Conservation (phyloP, 345 rosid species). For the Eucalyptus melliodora region DNA sequence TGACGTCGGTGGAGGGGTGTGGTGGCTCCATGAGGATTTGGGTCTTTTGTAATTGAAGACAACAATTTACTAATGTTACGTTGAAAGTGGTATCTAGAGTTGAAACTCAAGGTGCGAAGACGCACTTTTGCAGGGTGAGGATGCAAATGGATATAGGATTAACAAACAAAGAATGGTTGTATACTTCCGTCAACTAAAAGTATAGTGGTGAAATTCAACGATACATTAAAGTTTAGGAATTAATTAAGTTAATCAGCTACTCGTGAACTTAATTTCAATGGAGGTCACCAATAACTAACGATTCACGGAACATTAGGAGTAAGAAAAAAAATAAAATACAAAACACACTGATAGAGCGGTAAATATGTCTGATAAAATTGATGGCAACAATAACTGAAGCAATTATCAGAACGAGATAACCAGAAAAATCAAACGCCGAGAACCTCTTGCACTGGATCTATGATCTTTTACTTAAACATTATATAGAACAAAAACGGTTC, state of each 20-base stretch:
- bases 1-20: no score
- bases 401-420: no score
- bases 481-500: neutral
- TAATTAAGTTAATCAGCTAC: neutral
- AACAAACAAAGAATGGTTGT: no score
- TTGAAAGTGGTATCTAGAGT: no score
- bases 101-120: neutral
- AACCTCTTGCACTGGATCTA: neutral
- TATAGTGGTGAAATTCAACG: no score
- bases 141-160: neutral
- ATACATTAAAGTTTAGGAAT: no score
- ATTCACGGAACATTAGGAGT: neutral
- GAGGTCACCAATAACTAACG: no score
- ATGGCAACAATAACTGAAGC: no score
- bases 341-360: neutral
- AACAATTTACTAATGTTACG: no score
- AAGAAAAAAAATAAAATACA: no score
- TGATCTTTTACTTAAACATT: neutral
- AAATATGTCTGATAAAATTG: neutral
- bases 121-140: neutral
- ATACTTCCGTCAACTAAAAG: neutral
- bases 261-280: neutral
- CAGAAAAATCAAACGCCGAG: neutral
- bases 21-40: no score
- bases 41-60: no score